Evolutionary conservation across 305 asterid genomes (phyloP), one percentile per base, ranked within the genome.

Genomic region (Rubia tinctorum): DNA sequence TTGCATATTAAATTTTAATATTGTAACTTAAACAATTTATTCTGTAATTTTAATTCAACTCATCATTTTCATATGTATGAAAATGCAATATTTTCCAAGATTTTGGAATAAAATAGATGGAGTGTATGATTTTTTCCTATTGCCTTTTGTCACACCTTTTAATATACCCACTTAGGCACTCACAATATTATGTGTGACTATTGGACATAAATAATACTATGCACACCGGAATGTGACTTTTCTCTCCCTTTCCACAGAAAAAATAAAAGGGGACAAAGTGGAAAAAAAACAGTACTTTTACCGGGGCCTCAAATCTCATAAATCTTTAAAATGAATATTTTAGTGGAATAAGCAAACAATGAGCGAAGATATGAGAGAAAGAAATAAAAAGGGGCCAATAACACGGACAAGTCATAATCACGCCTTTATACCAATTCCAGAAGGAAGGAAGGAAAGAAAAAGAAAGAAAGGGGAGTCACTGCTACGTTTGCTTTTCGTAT

Each of bases 391-490:
- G 70, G 79, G 68, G 40, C 81, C 65, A 76, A 53, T 67, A 7
- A 72, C 47, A 72, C 20, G 11, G 76, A 30, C 62, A 64, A 14
- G 80, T 80, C 83, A 76, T 1, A 64, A 18, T 80, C 78, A 62
- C n/a, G 34, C 34, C 80, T 80, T 80, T 80, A 76, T 76, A 73
- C 75, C 73, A 34, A 56, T 70, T 53, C 71, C 74, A 56, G 78
- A 73, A 53, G 37, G 49, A 75, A 44, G 47, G 79, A n/a, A n/a
- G n/a, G n/a, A n/a, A n/a, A n/a, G n/a, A n/a, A 72, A 66, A 58
- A 58, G 8, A 34, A 58, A 7, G 8, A 34, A 58, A 72, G n/a
- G 63, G 64, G 59, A 20, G 74, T 40, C 73, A 53, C 58, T 14
- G 73, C 67, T 20, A 66, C 20, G 2, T 43, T 44, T 27, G 27